Conservation (phyloP, 164 flowering plant species). For the Tetracentron sinense region DNA sequence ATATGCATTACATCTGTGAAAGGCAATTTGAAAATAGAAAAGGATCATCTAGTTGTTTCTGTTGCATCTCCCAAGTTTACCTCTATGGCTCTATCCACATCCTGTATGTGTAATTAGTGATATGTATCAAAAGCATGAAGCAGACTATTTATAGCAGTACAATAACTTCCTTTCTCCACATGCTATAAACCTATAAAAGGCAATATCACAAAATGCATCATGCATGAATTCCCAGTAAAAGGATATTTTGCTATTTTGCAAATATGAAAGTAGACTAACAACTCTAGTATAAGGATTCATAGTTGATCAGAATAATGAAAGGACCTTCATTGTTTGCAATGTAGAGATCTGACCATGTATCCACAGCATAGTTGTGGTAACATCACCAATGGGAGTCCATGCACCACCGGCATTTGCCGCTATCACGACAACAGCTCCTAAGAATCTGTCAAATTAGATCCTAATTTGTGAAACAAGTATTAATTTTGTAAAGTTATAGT, state of each 20-base stretch:
- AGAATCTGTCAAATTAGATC: slow-evolving; percentile 46
- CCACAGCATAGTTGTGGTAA: slow-evolving; percentile 98
- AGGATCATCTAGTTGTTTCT: background rate
- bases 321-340: slow-evolving; percentile 80
- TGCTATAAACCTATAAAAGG: background rate
- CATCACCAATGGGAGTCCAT: slow-evolving; percentile 99
- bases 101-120: background rate
- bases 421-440: slow-evolving; percentile 95
- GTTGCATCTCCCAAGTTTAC: background rate
- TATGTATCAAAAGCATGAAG: background rate
- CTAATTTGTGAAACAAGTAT: slow-evolving; percentile 6
- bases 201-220: background rate
- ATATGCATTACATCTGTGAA: no score
- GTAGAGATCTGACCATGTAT: slow-evolving; percentile 98
- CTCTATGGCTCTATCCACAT: no score
- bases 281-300: background rate
- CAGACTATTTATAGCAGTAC: background rate
- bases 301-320: slow-evolving; percentile 1
- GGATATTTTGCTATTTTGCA: background rate
- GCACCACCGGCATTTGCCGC: slow-evolving; percentile 99
- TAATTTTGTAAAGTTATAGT: background rate
- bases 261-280: background rate
- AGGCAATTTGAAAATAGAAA: background rate
- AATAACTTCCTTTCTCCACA: background rate
- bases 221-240: background rate